These are phyloP conservation scores for Epithele typhae DNA, from an alignment of 768 basidiomycete species.

Conservation along the genomic window DNA sequence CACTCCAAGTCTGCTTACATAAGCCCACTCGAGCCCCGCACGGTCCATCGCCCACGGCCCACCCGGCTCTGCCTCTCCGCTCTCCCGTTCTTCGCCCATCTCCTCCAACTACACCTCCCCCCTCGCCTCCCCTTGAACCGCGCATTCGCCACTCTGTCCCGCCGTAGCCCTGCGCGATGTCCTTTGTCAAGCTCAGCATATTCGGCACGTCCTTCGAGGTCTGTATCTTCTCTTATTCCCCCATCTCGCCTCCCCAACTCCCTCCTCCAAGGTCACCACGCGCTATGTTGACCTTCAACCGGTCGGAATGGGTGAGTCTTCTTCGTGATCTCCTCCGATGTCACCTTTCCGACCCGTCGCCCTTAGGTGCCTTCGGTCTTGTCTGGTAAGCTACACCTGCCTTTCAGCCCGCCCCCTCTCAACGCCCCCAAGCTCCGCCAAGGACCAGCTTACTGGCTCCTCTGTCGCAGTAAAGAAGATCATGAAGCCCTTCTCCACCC, in stretches of 20 bases:
- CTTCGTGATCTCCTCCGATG: slow-evolving; percentile 2
- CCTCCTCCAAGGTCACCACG: slow-evolving; percentile 74
- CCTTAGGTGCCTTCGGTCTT: slow-evolving; percentile 89
- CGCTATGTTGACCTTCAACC: slow-evolving; percentile 99
- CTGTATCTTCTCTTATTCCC: slow-evolving; percentile 17
- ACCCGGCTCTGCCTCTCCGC: too few relatives aligned
- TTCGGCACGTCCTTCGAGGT: slow-evolving; percentile 98
- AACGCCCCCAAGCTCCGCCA: slow-evolving; percentile 63
- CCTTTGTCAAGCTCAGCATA: slow-evolving; percentile 97
- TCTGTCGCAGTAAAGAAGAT: slow-evolving; percentile 99
- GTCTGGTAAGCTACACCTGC: slow-evolving; percentile 66
- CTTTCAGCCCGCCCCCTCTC: slow-evolving; percentile 1
- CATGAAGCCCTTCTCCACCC: slow-evolving; percentile 99
- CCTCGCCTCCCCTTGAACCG: background rate
- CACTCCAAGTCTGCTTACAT: too few relatives aligned
- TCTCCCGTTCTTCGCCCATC: background rate
- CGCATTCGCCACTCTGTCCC: slow-evolving; percentile 7
- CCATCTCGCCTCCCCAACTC: background rate
- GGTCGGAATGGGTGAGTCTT: slow-evolving; percentile 90
- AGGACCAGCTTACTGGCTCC: slow-evolving; percentile 90
- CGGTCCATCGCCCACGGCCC: too few relatives aligned
- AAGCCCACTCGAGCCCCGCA: too few relatives aligned
- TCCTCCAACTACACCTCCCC: background rate
- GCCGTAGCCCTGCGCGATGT: slow-evolving; percentile 44
- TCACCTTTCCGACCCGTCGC: background rate